Base-by-base conservation (phyloP, 352 stramenopile species). In the Aphanomyces stellatus region DNA sequence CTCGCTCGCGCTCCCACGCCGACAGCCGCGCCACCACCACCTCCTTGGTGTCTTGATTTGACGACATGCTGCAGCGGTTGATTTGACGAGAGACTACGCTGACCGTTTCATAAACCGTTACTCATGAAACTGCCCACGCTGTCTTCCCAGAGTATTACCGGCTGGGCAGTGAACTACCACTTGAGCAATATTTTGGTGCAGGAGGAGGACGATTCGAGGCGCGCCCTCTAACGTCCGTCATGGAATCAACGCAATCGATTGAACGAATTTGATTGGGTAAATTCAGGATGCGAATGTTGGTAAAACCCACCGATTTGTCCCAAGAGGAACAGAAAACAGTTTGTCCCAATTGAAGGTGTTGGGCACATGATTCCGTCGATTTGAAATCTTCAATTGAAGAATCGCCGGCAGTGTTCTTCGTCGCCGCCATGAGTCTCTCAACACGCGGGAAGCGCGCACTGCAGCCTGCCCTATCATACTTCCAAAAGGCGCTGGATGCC, bases 391-490 rank as follows among this genome's bases (percentile, higher is more conserved):
- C 8, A 43, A 17, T 43, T 17, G 37, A 43, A 43, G 37, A 43
- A 5, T 27, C 25, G 42, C 19, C 42, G 19, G 42, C 19, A 13
- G 25, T 51, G 13, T 27, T 42, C 4, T 62, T 67, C 56, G 41
- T 37, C 28, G 61, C 67, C 4, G 69, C 37, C 24, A 46, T 57
- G 37, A 70, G 19, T 37, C 42, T 74, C 19, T 70, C 53, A 27
- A 19, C 27, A 33, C 65, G 70, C 22, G 70, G 70, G 2, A 24
- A 57, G 53, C 46, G 41, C 15, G 68, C 70, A 24, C 33, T 60
- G 25, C 53, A 62, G 46, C 66, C 65, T 6, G 51, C 56, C 2
- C 31, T 73, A 15, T 70, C 56, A 13, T 75, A 75, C 62, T 65
- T 73, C n/a, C 15, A 27, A 13, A 41, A 66, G 42, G 30, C 57